phyloP scores from a whole-genome alignment of 2,329 filamentous ascomycete species.

The Exophiala viscosa region DNA sequence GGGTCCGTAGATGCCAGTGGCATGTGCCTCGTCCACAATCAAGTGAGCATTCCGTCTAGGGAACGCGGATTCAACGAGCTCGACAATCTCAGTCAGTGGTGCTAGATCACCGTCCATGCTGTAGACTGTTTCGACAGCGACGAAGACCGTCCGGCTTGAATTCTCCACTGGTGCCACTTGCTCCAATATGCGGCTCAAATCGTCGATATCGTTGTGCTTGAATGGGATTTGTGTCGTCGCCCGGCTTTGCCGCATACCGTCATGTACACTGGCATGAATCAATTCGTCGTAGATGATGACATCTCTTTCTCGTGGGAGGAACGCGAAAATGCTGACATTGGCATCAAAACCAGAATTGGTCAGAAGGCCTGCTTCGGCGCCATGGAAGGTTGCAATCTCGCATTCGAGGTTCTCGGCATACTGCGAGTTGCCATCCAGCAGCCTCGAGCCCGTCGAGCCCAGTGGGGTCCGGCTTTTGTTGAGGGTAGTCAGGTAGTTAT shows the following conservation, averaged over 20 bases:
- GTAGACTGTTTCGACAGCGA: slow-evolving; percentile 69
- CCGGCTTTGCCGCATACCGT: slow-evolving; percentile 67
- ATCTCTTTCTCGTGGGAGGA: slow-evolving; percentile 59
- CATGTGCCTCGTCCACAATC: slow-evolving; percentile 56
- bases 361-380: slow-evolving; percentile 55
- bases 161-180: neutral
- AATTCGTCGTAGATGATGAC: slow-evolving; percentile 68
- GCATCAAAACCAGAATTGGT: slow-evolving; percentile 66
- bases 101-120: slow-evolving; percentile 80
- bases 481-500: slow-evolving; percentile 49
- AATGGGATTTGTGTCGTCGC: slow-evolving; percentile 47
- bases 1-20: slow-evolving; percentile 49
- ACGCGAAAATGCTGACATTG: slow-evolving; percentile 61
- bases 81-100: slow-evolving; percentile 59
- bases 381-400: slow-evolving; percentile 59
- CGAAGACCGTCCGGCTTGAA: slow-evolving; percentile 52
- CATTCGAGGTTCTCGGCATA: slow-evolving; percentile 59
- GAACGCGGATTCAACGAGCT: slow-evolving; percentile 54
- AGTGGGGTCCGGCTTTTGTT: slow-evolving; percentile 40
- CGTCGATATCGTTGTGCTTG: slow-evolving; percentile 44
- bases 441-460: slow-evolving; percentile 57
- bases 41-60: slow-evolving; percentile 55
- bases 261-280: slow-evolving; percentile 74
- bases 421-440: slow-evolving; percentile 62
- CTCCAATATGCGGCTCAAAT: slow-evolving; percentile 38